Base-by-base conservation (phyloP, 129 eudicot species). In the Centella asiatica region DNA sequence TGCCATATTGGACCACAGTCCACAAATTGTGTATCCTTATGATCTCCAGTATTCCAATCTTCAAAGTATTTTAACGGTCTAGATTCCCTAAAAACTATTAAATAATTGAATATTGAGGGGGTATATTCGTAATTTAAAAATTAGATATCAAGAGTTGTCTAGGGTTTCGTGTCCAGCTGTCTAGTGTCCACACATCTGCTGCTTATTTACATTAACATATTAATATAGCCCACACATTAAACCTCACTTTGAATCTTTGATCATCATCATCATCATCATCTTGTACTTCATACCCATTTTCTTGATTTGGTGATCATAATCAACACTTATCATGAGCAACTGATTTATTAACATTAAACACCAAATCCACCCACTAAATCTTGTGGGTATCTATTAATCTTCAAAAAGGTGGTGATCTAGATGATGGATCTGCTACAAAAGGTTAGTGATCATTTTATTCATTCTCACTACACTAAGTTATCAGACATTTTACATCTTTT, bases 101-200 rank as follows among this genome's bases (percentile, higher is more conserved):
- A 9, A 36, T n/a, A 20, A 10, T 39, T 53, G 9, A 20, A 63
- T 68, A 54, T 53, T 36, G 28, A 76, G 64, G 85, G n/a, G 90
- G 67, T 24, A 79, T 0, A 7, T 1, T 44, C 1, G 90, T 80
- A 68, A 80, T 45, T 56, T 71, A 25, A 25, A 14, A 24, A 55
- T 32, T 6, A 44, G 52, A 58, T 33, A 6, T 67, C 20, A 9
- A 72, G 73, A 48, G 66, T 11, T 44, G n/a, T 59, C 77, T 80
- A 77, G 86, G 92, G 83, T 70, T 77, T 65, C 59, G 80, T 42
- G 78, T 74, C 64, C 76, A 47, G 66, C 79, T 77, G 85, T 73
- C 73, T 70, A 50, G 72, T 26, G 74, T 74, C 79, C 63, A 75
- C 69, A 74, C 28, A 68, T 62, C 57, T 62, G 17, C 57, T 39